These are phyloP conservation scores for Chytriomyces confervae DNA, from an alignment of 192 early-diverging fungal species.

Conservation along the genomic window DNA sequence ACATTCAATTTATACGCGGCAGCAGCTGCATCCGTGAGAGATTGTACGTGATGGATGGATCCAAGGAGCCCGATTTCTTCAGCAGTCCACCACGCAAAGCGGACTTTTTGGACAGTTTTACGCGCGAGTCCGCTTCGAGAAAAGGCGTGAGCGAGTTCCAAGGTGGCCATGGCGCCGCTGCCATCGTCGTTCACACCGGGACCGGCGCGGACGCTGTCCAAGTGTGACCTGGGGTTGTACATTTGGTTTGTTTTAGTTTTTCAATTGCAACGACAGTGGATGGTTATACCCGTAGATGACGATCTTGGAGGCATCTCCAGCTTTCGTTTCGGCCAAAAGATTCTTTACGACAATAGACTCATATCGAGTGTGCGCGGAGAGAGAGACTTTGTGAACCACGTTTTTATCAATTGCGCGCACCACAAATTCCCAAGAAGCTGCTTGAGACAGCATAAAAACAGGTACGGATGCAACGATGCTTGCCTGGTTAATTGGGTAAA, in stretches of 20 bases:
- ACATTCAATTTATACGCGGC: not conserved
- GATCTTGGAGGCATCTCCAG: constrained; percentile 30
- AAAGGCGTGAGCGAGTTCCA: constrained; percentile 44
- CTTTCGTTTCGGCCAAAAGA: constrained; percentile 37
- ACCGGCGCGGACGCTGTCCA: constrained; percentile 49
- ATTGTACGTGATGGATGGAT: constrained; percentile 46
- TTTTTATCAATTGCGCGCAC: not conserved
- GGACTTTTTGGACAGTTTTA: constrained; percentile 39
- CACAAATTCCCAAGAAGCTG: not conserved
- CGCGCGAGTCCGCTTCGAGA: constrained; percentile 6
- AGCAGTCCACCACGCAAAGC: constrained; percentile 49
- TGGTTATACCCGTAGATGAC: constrained; percentile 9
- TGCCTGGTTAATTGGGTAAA: not conserved
- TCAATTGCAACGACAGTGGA: no score
- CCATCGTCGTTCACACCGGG: constrained; percentile 60
- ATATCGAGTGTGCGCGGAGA: not conserved
- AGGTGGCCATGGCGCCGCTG: constrained; percentile 46
- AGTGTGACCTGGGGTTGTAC: constrained; percentile 34
- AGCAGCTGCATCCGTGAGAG: constrained; percentile 16
- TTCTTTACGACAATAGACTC: constrained; percentile 21
- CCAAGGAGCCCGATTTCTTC: constrained; percentile 50
- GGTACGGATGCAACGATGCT: not conserved
- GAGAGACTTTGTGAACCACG: not conserved
- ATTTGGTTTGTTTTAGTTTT: not conserved
- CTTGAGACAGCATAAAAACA: constrained; percentile 19